Conservation (phyloP, 371 early-diverging fungal genomes). For the Choanephora cucurbitarum region DNA sequence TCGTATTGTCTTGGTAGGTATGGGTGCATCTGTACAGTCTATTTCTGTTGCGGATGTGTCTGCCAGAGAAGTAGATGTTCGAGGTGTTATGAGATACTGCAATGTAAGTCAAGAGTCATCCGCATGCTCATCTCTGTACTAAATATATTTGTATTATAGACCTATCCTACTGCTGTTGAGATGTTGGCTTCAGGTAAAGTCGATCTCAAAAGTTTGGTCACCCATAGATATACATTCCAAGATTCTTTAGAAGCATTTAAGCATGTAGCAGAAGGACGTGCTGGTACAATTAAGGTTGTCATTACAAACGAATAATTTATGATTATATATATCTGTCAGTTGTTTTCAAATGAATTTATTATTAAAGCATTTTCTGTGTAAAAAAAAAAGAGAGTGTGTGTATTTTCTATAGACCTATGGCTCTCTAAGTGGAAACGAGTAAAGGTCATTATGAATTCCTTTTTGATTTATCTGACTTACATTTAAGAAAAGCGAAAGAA, state of each 20-base stretch:
- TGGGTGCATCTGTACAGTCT: conserved; percentile 50
- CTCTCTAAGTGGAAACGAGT: too few species aligned
- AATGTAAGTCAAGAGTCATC: conserved; percentile 34
- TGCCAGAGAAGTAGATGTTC: conserved; percentile 51
- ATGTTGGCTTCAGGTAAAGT: conserved; percentile 49
- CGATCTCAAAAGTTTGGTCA: conserved; percentile 50
- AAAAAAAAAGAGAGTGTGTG: too few species aligned
- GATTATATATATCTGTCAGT: too few species aligned
- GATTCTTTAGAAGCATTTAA: conserved; percentile 52
- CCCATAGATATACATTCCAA: conserved; percentile 48
- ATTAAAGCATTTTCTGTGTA: too few species aligned
- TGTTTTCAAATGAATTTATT: too few species aligned
- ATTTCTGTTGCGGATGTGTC: conserved; percentile 48
- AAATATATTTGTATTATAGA: conserved; percentile 15
- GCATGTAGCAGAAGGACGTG: conserved; percentile 47
- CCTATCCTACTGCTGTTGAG: conserved; percentile 48
- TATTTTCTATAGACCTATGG: too few species aligned
- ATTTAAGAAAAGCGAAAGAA: too few species aligned
- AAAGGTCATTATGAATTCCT: too few species aligned
- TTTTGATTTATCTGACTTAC: too few species aligned
- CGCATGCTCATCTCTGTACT: not conserved
- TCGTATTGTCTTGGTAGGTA: conserved; percentile 50
- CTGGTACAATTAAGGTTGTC: conserved; percentile 54
- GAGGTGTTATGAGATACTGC: conserved; percentile 54
- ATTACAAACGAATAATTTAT: conserved; percentile 32